Evolutionary conservation across 495 filamentous ascomycete genomes (phyloP), one percentile per base, ranked within the genome.

Genomic region (Penicillium tannophilum): DNA sequence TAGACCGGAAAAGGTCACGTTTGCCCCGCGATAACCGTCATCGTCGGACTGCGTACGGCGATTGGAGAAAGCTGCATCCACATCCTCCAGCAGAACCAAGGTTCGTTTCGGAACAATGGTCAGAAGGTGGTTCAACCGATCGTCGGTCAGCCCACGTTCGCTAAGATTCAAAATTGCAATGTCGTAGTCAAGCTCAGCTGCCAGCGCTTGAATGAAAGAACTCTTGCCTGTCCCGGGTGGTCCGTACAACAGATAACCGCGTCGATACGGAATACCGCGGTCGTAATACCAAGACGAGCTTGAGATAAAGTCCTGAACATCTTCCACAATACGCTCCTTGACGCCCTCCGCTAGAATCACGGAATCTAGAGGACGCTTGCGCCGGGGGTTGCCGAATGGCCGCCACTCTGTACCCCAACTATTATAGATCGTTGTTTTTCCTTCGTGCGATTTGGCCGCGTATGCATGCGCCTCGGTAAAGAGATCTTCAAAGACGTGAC

Each of bases 161-260:
- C 91, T 96, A 4, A 98, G 81, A 64, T 97, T 97, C 48, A 98
- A 77, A 70, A 97, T 90, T 44, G 93, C 91, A 63, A 98, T 94
- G 63, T 91, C 90, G 73, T 96, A 98, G 66, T 98, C 90, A 52
- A 98, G 73, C 59, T 93, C 86, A 12, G 92, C 95, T 1, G 94
- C 94, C 30, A 98, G 76, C 3, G 95, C 93, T 74, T 97, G 93
- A 50, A 98, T 95, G 70, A 98, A 98, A 2, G 90, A 95, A 63
- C 88, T 97, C 73, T 98, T 98, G 20, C 94, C 94, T 16, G 90
- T 95, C 2, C 94, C 94, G 0, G 94, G 95, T 3, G 93, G 93
- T 0, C 94, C 94, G 67, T 97, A 93, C 5, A 98, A 82, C 41
- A 98, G 81, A 72, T 98, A 98, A 2, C 94, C 94, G 20, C 94